These are phyloP conservation scores for Aquilaria yunnanensis DNA, from an alignment of 345 rosid species.

Conservation along the genomic window DNA sequence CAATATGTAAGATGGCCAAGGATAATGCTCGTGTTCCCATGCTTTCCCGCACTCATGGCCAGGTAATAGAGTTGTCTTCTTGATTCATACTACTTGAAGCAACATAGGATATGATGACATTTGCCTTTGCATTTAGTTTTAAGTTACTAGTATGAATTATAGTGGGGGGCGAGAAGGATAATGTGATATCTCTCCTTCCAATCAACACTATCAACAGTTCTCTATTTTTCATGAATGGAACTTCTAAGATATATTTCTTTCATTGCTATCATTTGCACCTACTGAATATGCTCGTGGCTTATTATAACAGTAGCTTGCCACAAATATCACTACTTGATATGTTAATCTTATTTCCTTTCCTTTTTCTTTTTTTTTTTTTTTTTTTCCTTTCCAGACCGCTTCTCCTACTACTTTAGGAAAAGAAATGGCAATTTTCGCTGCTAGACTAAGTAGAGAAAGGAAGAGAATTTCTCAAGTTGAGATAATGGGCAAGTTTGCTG, in stretches of 20 bases:
- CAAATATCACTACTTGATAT: background rate
- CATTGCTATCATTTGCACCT: constrained; percentile 5
- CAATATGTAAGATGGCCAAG: constrained; percentile 51
- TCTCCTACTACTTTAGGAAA: constrained; percentile 92
- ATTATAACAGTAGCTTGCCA: background rate
- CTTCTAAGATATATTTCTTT: background rate
- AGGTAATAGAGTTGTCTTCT: constrained; percentile 38
- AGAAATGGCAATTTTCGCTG: constrained; percentile 92
- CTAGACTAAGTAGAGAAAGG: constrained; percentile 76
- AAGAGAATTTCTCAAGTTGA: constrained; percentile 59
- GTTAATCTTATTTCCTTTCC: background rate
- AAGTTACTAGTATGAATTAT: too few relatives aligned
- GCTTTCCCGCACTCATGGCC: constrained; percentile 99
- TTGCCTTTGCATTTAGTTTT: too few relatives aligned
- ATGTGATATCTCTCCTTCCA: background rate
- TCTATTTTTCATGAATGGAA: background rate
- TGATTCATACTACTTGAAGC: background rate
- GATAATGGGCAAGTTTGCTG: constrained; percentile 91
- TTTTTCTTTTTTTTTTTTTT: constrained; percentile 13
- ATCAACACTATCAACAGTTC: background rate
- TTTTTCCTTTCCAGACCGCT: constrained; percentile 60
- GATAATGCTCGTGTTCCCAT: constrained; percentile 62
- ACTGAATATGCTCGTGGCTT: background rate
- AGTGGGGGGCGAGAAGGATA: background rate
- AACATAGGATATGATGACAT: too few relatives aligned